Base-by-base conservation (phyloP, 169 alveolate species). In the Plasmodium coatneyi region DNA sequence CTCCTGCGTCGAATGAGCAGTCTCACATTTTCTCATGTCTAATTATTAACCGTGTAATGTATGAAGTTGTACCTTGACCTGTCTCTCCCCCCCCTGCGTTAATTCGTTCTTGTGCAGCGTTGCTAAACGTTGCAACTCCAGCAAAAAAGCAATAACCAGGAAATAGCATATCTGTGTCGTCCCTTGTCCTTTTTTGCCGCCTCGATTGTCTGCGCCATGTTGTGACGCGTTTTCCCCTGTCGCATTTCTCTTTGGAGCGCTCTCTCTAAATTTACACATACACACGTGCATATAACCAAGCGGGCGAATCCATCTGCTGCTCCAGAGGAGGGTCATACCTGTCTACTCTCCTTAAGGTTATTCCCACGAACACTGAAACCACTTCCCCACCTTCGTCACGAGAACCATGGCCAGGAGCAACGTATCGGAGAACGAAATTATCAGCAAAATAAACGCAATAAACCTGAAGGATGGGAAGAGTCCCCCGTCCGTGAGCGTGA, bases 381-480 rank as follows among this genome's bases (percentile, higher is more conserved):
- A 7, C 41, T 25, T 66, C 14, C 14, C 30, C 76, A 7, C 36
- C 76, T 2, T 36, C 0, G 34, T 32, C 5, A 41, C 34, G 41
- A n/a, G 28, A 74, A 49, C 16, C 34, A 49, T 30, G 49, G 80
- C 79, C 80, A 71, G 56, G 39, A 5, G 3, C 25, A 87, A 79
- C 41, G 82, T 76, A 19, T 78, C 82, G 4, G 93, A 87, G 49
- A 87, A 79, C 82, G 93, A 87, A 34, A 72, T 87, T 39, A 87
- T 87, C 32, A 60, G 66, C 36, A 87, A 87, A 87, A 78, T 87
- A 1, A 82, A 87, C 3, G 71, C 93, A 7, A 52, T 87, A 56
- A 87, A 78, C 34, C 80, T 87, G 52, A 87, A 87, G 66, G 93
- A 87, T 36, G 89, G 46, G 19, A 87, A 87, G 49, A 82, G 71